These are phyloP conservation scores for Leccinum subspadiceum DNA, from an alignment of 1,284 basidiomycete species.

Conservation along the genomic window DNA sequence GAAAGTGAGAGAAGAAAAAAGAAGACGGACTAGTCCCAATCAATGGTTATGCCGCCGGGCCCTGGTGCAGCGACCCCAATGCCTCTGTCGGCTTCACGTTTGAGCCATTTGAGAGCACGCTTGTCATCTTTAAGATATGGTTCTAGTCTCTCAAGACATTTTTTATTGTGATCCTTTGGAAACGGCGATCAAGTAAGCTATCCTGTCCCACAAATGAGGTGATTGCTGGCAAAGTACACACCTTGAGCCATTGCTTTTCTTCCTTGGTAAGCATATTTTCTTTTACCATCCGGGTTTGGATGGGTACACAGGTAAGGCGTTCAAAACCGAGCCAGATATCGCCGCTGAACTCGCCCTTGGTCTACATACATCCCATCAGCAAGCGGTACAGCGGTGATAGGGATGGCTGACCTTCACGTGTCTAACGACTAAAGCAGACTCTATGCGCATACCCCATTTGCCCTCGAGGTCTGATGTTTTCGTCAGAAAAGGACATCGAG, in stretches of 20 bases:
- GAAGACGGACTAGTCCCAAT: conserved; percentile 58
- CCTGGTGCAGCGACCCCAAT: conserved; percentile 61
- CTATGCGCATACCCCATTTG: conserved; percentile 87
- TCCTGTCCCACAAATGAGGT: background rate
- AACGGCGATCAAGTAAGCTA: conserved; percentile 6
- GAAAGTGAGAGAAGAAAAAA: background rate
- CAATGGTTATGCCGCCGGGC: conserved; percentile 67
- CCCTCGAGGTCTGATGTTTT: conserved; percentile 66
- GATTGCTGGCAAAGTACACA: conserved; percentile 28
- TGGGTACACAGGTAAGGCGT: conserved; percentile 88
- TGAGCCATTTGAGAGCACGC: conserved; percentile 79
- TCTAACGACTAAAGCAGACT: conserved; percentile 76
- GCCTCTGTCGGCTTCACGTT: conserved; percentile 68
- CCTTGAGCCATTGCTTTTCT: conserved; percentile 90
- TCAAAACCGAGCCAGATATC: conserved; percentile 85
- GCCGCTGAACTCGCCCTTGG: conserved; percentile 69
- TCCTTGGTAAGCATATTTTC: conserved; percentile 79
- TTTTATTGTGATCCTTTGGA: conserved; percentile 77
- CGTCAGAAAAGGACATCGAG: conserved; percentile 14
- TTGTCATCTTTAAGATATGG: conserved; percentile 78
- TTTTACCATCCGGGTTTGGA: conserved; percentile 90
- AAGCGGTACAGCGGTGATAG: conserved; percentile 3
- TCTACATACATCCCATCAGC: conserved; percentile 40
- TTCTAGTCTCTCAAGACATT: conserved; percentile 68
- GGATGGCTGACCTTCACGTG: conserved; percentile 49